Percentiles rank a stretch among this genome's conserved stretches.
phyloP scores from a whole-genome alignment of 2,329 filamentous ascomycete species.

The Alternaria gaisen region DNA sequence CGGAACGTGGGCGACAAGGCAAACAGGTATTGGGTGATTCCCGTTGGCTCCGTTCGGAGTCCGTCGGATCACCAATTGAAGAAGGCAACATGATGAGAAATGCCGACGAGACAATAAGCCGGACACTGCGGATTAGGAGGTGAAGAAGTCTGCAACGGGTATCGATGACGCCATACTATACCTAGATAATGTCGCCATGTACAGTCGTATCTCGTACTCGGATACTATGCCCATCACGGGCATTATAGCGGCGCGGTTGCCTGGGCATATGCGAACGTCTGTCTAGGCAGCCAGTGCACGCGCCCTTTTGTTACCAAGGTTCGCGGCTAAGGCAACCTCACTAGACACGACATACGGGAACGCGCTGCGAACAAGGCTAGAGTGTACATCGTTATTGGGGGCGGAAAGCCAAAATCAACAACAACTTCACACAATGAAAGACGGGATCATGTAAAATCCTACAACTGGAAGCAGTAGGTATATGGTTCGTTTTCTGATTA shows the following conservation, averaged over 20 bases:
- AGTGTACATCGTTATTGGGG: neutral
- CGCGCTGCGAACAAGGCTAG: slow-evolving; percentile 2
- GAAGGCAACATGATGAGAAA: neutral
- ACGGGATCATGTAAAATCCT: neutral
- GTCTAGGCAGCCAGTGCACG: slow-evolving; percentile 1
- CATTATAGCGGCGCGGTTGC: neutral
- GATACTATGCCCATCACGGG: neutral
- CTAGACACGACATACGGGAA: neutral
- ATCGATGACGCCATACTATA: neutral
- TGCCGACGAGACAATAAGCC: neutral
- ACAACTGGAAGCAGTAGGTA: neutral
- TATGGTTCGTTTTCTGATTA: neutral
- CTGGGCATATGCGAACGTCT: slow-evolving; percentile 8
- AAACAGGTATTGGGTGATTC: neutral
- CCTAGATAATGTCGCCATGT: neutral
- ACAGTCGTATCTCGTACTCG: neutral
- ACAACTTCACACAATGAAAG: slow-evolving; percentile 7
- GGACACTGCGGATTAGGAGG: neutral
- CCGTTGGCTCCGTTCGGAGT: neutral
- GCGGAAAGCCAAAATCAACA: slow-evolving; percentile 14
- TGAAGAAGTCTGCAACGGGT: neutral
- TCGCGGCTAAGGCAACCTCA: slow-evolving; percentile 2
- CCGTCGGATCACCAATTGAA: neutral
- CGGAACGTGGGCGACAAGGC: slow-evolving; percentile 12
- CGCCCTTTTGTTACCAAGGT: neutral